Evolutionary conservation across 768 basidiomycete genomes (phyloP).

Genomic region (Megacollybia marginata): DNA sequence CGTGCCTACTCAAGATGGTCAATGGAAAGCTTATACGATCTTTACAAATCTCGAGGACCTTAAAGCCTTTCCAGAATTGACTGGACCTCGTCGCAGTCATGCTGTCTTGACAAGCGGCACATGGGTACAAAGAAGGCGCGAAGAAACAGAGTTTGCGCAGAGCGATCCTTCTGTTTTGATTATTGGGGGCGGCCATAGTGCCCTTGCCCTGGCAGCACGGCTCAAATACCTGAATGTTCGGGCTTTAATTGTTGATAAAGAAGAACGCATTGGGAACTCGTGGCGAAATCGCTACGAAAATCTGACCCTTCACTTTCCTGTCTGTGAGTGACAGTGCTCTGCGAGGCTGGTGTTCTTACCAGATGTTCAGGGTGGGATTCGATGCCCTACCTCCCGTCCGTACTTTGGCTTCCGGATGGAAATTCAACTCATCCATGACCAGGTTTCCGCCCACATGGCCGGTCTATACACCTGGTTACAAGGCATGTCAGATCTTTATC

Average conservation of each 20-base stretch:
- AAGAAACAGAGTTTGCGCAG: conserved; percentile 26
- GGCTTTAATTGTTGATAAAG: conserved; percentile 48
- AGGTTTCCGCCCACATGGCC: conserved; percentile 59
- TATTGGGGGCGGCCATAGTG: conserved; percentile 51
- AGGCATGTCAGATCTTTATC: conserved; percentile 22
- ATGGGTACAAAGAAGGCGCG: conserved; percentile 30
- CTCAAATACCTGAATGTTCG: conserved; percentile 43
- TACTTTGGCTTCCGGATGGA: not conserved
- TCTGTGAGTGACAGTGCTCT: conserved; percentile 27
- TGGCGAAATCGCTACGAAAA: conserved; percentile 57
- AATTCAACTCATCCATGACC: not conserved
- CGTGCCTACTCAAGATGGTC: conserved; percentile 33
- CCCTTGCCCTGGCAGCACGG: conserved; percentile 47
- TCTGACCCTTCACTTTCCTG: conserved; percentile 45
- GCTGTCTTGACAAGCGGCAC: conserved; percentile 33
- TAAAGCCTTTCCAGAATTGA: conserved; percentile 32
- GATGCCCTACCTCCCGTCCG: conserved; percentile 47
- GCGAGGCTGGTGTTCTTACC: not conserved
- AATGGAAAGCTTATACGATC: conserved; percentile 50
- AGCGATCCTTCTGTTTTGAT: conserved; percentile 36
- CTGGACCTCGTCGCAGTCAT: conserved; percentile 27
- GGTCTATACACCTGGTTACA: conserved; percentile 40
- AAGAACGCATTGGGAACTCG: conserved; percentile 44
- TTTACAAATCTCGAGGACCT: conserved; percentile 46
- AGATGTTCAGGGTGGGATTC: conserved; percentile 38